Evolutionary conservation across 495 filamentous ascomycete genomes (phyloP), one percentile per base, ranked within the genome.

Genomic region (Penicillium goetzii): DNA sequence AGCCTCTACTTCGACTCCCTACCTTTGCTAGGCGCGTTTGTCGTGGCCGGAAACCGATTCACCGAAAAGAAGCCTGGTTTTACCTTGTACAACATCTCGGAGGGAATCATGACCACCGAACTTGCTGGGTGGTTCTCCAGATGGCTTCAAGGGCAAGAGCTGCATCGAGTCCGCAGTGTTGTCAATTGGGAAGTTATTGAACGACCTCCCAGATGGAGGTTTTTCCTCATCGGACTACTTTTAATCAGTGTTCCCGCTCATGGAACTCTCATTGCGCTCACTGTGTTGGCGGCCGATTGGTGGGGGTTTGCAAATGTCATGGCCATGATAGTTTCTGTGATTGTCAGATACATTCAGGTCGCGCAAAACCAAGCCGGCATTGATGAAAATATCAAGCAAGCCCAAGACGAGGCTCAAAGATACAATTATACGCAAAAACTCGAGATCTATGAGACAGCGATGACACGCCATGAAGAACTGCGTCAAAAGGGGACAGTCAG

Each of bases 101-200:
- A 33, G 3, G 65, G 61, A 0, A 68, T 68, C 7, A 38, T 68
- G 36, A 61, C 65, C 2, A 61, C 47, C 9, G 65, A 68, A 32
- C 32, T 68, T 38, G 50, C 61, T 6, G 65, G 65, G 21, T 68
- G 65, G 65, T 63, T 68, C 28, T 58, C 65, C 28, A 47, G 65
- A 21, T 64, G 65, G 65, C 38, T 68, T 25, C 58, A 56, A 32
- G 40, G 51, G 6, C 65, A 63, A 26, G 53, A 64, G 25, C 41
- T 64, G 1, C 21, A 56, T 36, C 55, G 56, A 30, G 33, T 56
- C 28, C 64, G 64, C 25, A 66, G 64, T 21, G 55, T 55, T 15
- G 36, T 62, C 9, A 61, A 33, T 0, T 62, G 63, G 59, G 59
- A 66, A 36, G 47, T 50, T 17, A 25, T 12, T 26, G 25, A 50